phyloP scores from a whole-genome alignment of 169 alveolate genomes.

The Cryptosporidium xiaoi region DNA sequence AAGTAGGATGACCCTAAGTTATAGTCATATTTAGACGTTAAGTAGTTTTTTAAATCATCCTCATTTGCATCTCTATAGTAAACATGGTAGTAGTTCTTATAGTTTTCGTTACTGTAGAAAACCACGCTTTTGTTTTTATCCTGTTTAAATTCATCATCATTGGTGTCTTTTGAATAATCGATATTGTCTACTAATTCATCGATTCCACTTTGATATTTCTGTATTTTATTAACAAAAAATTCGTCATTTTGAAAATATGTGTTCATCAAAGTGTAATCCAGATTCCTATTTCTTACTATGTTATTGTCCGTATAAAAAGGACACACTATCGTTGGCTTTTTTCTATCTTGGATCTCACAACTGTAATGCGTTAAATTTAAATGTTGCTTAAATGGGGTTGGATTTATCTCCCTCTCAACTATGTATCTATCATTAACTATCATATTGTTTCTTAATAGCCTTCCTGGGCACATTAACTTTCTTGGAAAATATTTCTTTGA shows the following conservation, averaged over 20 bases:
- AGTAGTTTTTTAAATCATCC: neutral
- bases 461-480: constrained; percentile 39
- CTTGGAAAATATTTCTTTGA: constrained; percentile 53
- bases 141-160: neutral
- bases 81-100: neutral
- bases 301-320: constrained; percentile 4
- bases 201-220: constrained; percentile 11
- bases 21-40: constrained; percentile 20
- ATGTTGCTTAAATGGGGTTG: constrained; percentile 62
- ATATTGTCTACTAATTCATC: constrained; percentile 9
- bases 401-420: constrained; percentile 44
- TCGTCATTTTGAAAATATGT: neutral
- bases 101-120: constrained; percentile 12
- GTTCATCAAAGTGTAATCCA: neutral
- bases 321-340: constrained; percentile 35
- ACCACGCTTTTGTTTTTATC: neutral
- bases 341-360: constrained; percentile 47
- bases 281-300: neutral
- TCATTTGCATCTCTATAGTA: constrained; percentile 15
- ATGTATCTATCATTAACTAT: constrained; percentile 47
- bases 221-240: neutral
- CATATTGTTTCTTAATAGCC: constrained; percentile 37
- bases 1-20: constrained; percentile 11
- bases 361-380: constrained; percentile 24
- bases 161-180: neutral